Evolutionary conservation across 306 rosid genomes (phyloP), one percentile per base, ranked within the genome.

Genomic region (Geum urbanum): DNA sequence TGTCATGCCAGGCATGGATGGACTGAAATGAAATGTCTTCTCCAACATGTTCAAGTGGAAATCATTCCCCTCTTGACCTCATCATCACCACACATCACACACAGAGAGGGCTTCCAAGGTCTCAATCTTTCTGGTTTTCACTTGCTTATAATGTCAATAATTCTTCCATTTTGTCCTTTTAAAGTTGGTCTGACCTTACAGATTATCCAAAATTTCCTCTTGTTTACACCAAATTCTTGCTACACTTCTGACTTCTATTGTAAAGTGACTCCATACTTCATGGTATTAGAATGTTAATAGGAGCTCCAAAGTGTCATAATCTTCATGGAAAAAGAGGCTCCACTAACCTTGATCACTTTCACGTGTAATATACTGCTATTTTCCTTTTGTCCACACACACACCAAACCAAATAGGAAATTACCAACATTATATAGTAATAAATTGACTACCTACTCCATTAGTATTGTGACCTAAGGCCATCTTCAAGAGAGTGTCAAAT

Each of bases 1-100:
- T 61, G 58, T 45, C 61, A 46, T 52, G 49, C n/a, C 54, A 22
- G 44, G 48, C 50, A 56, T 37, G 77, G 20, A 22, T 32, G 60
- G n/a, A 9, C n/a, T 27, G 32, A 27, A 27, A 27, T 6, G 22
- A 75, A 51, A 39, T 64, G 37, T 45, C 53, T 69, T 71, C 66
- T 71, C 74, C 63, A 52, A 60, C 74, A 52, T 51, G 54, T 80
- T 72, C 74, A 16, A 71, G 74, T 80, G 74, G 45, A 75, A 75
- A 80, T 76, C 80, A 80, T 80, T 80, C 15, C 62, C 8, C 64
- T 51, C 49, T 80, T 75, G 77, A 76, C 80, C 71, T 67, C 80
- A 75, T 80, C 77, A 59, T 75, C 49, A 45, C 51, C 72, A 27
- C 51, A 55, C 16, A 35, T 16, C 14, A 58, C 63, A 11, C 11